Evolutionary conservation across 805 yeast genomes (phyloP).

Genomic region (Hanseniaspora taiwanica): DNA sequence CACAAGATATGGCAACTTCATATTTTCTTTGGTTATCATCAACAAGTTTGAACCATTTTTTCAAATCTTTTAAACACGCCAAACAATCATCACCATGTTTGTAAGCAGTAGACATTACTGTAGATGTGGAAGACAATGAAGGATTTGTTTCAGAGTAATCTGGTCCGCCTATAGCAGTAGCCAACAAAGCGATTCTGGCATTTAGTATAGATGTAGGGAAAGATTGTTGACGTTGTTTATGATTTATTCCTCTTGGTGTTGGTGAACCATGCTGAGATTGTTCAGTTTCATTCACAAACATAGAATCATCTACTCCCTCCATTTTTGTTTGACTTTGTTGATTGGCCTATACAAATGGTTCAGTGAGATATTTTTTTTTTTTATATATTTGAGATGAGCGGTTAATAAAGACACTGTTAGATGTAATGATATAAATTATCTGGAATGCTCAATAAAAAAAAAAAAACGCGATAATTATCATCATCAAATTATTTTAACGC

Average conservation of each 20-base stretch:
- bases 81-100: constrained; percentile 66
- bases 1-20: constrained; percentile 81
- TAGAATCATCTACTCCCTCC: background rate
- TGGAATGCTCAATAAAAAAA: constrained; percentile 13
- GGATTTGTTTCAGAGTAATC: constrained; percentile 33
- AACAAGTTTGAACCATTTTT: constrained; percentile 74
- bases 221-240: background rate
- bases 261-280: background rate
- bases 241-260: background rate
- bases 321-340: background rate
- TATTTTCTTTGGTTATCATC: constrained; percentile 60
- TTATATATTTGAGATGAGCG: no score
- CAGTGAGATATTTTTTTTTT: background rate
- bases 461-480: constrained; percentile 8
- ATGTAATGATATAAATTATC: no score
- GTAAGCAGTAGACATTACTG: constrained; percentile 26
- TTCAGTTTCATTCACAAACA: background rate
- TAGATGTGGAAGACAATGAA: no score
- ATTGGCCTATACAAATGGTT: background rate
- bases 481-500: background rate
- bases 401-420: no score
- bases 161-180: constrained; percentile 84
- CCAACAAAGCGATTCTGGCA: constrained; percentile 68
- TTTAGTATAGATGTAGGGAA: constrained; percentile 25
- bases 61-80: constrained; percentile 77